phyloP scores from a whole-genome alignment of 306 rosid species.

The Prunus dulcis region DNA sequence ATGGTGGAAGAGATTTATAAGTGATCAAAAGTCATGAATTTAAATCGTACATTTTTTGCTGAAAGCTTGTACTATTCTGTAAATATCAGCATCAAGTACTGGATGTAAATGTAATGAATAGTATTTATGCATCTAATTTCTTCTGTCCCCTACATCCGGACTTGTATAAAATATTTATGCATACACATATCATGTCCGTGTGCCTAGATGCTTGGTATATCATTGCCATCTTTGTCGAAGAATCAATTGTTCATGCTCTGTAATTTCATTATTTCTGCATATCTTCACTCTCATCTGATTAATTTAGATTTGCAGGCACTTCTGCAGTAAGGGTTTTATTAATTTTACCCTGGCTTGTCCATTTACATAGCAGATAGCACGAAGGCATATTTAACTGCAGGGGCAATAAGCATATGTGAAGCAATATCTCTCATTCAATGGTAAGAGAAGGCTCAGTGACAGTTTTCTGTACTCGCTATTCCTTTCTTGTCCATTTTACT shows the following conservation, averaged over 20 bases:
- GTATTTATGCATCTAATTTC: background rate
- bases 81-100: background rate
- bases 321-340: background rate
- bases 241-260: background rate
- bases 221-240: background rate
- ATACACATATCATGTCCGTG: background rate
- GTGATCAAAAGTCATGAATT: background rate
- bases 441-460: background rate
- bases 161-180: background rate
- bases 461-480: background rate
- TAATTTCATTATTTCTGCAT: background rate
- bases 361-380: background rate
- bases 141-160: background rate
- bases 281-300: background rate
- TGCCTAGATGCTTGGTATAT: background rate
- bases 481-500: background rate
- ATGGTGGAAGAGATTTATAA: conserved; percentile 40
- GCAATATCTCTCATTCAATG: background rate
- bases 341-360: background rate
- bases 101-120: background rate
- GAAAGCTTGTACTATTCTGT: background rate
- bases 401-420: background rate
- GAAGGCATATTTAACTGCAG: background rate
- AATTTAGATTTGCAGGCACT: background rate
- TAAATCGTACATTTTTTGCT: background rate